A percentile compares a stretch with the other conserved stretches of the same genome.
Conservation (phyloP, 129 eudicot genomes). For the Rutidosis leptorrhynchoides region DNA sequence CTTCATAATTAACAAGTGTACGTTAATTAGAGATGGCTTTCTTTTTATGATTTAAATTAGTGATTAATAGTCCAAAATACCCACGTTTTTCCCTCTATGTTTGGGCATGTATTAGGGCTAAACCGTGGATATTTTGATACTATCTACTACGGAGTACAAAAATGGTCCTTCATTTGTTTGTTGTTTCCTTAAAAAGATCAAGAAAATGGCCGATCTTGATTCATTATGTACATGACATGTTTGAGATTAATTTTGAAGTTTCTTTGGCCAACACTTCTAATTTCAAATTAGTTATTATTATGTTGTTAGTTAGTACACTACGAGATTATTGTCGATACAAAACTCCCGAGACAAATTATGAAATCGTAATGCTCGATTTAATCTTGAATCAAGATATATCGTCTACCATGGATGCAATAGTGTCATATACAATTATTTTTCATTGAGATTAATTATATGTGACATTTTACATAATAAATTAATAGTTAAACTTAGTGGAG, state of each 20-base stretch:
- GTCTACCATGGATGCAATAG: too few species aligned
- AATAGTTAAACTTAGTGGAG: too few species aligned
- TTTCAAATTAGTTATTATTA: too few species aligned
- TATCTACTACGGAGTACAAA: conserved; percentile 1
- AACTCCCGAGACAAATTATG: too few species aligned
- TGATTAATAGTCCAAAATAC: conserved; percentile 61
- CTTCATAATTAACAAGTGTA: conserved; percentile 63
- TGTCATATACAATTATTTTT: too few species aligned
- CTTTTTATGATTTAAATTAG: background rate
- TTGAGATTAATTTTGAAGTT: conserved; percentile 15
- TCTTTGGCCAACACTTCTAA: background rate
- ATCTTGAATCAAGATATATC: too few species aligned
- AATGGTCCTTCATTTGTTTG: conserved; percentile 9
- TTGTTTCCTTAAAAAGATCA: conserved; percentile 24
- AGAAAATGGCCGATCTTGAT: conserved; percentile 37
- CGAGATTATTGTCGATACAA: too few species aligned
- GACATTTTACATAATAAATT: too few species aligned
- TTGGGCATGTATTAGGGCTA: conserved; percentile 33
- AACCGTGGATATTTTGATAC: conserved; percentile 95
- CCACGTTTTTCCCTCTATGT: conserved; percentile 61
- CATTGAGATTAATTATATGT: too few species aligned
- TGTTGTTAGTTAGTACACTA: too few species aligned
- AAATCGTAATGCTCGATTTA: too few species aligned
- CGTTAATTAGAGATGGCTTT: background rate
- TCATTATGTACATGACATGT: conserved; percentile 46